Evolutionary conservation across 805 yeast genomes (phyloP), one percentile per base, ranked within the genome.

Genomic region (Lachancea cidri): DNA sequence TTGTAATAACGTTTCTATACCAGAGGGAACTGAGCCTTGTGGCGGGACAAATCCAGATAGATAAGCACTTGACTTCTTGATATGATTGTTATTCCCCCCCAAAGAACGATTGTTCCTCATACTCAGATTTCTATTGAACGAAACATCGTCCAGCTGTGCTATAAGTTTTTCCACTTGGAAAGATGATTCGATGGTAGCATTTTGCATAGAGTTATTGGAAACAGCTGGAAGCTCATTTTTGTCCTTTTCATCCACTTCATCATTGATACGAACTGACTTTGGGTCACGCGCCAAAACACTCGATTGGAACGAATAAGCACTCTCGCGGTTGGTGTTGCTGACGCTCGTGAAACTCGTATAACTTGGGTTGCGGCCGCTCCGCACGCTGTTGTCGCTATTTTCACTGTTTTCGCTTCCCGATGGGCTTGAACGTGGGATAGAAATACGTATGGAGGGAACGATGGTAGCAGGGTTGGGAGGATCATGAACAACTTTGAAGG

Each of bases 1-100:
- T n/a, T n/a, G n/a, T n/a, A 38, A 17, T 16, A 11, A 8, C 11
- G 34, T 13, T 8, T 32, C 41, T 19, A 38, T 29, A 9, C 29
- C 29, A 3, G 39, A 11, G 13, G 17, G 20, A 4, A 27, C 14
- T 8, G 29, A 11, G n/a, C 38, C 31, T 7, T 7, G 27, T 11
- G 27, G 27, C 27, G 47, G 36, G 15, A 37, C 32, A 18, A 45
- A 57, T 3, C 60, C 60, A 5, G 66, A 61, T 18, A 61, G 41
- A 39, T 61, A 61, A 5, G 65, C 65, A 40, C 66, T 61, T n/a
- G 66, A 61, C 39, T 58, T 61, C 39, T 60, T 58, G 29, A 46
- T 17, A 9, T 37, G 44, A 17, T 24, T 20, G 5, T 33, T 18
- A 13, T 17, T 16, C 8, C 36, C 18, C 6, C 29, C 8, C 5